These are phyloP conservation scores for Astrocystis sublimbata DNA, from an alignment of 495 filamentous ascomycete species.

Conservation along the genomic window DNA sequence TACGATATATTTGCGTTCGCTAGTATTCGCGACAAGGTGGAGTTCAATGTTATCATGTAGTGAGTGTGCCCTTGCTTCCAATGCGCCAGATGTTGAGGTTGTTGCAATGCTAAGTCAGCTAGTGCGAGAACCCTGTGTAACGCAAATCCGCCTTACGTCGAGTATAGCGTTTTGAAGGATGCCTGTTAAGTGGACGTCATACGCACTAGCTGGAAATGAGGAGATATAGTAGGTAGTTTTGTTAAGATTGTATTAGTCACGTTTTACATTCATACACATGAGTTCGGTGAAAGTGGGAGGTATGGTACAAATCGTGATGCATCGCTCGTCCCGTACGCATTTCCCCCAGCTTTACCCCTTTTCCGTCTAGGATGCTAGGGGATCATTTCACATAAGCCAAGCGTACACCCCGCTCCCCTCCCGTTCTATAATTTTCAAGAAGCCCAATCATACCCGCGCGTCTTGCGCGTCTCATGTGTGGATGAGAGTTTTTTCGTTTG, in stretches of 20 bases:
- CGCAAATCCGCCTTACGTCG: no score
- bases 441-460: background rate
- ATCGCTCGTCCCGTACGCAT: slow-evolving; percentile 8
- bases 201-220: background rate
- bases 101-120: no score
- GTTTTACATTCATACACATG: slow-evolving; percentile 33
- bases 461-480: background rate
- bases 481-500: background rate
- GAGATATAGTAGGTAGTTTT: background rate
- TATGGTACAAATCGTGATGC: slow-evolving; percentile 34
- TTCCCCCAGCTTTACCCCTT: slow-evolving; percentile 16
- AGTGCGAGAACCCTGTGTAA: no score
- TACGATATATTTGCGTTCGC: no score
- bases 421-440: background rate
- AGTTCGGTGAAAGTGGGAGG: background rate
- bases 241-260: slow-evolving; percentile 23
- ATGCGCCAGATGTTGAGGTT: no score
- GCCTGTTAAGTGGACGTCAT: no score
- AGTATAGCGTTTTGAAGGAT: no score
- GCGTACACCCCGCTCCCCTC: slow-evolving; percentile 1
- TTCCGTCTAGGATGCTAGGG: slow-evolving; percentile 18
- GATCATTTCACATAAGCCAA: slow-evolving; percentile 18
- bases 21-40: no score
- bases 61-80: no score
- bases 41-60: no score